Base-by-base conservation (phyloP, 768 basidiomycete genomes). In the Amanita inopinata region DNA sequence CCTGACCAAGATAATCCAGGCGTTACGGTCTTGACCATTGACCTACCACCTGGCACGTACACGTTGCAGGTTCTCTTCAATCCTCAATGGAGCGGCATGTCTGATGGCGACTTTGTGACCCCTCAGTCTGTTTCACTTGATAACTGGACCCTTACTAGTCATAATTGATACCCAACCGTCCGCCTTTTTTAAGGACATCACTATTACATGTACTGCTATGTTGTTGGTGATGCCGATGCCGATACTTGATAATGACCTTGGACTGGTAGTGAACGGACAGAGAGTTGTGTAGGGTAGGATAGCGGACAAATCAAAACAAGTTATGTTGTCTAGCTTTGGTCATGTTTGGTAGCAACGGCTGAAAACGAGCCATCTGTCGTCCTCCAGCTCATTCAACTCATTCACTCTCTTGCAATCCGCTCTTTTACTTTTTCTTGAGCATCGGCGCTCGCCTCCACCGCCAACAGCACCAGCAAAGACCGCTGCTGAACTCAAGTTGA, bases 1-100 rank as follows among this genome's bases (percentile, higher is more conserved):
- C 51, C 69, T 4, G 89, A 93, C 61, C 86, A 87, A 58, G 56
- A 62, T 6, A 96, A 98, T 62, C 67, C 74, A 0, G 78, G 76
- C 18, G 86, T 92, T 46, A 80, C 74, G 10, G 92, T 97, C 14
- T 65, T 99, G 40, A 69, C 70, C 45, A 80, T 99, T 57, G 70
- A 64, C 50, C 62, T 82, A 4, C 69, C 73, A 19, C 76, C 80
- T 12, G 90, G 89, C n/a, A 62, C 64, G 35, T 81, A 87, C 61
- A 83, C 66, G 11, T 60, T 96, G 36, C 77, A 93, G 63, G 81
- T 97, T 39, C 59, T 98, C 57, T 84, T 98, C 66, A 91, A 77
- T 60, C 96, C 94, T n/a, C 86, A 94, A 54, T 97, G 92, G 91
- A 60, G 68, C 28, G 79, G 75, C 20, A 73, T 83, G 68, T 65